Evolutionary conservation across 805 yeast genomes (phyloP), one percentile per base, ranked within the genome.

Genomic region (Komagataella mondaviorum): DNA sequence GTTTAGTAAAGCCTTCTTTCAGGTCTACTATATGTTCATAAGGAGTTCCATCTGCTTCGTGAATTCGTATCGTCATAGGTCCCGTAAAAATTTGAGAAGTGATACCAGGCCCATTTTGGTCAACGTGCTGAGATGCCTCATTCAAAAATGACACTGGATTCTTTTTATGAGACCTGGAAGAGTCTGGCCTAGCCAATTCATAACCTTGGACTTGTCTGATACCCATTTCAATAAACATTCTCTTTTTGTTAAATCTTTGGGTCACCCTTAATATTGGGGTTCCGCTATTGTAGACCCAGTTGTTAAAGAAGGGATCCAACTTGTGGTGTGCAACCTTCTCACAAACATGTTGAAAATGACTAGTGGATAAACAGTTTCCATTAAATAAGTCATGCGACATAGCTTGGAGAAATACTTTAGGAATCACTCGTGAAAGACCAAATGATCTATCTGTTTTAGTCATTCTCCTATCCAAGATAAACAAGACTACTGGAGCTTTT

Each of bases 21-120:
- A 93, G 70, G 56, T 88, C 95, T 20, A 93, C 96, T 48, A 93
- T 91, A 63, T 93, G 99, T 61, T 93, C 99, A 62, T 93, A 93
- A 0, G 99, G 99, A 0, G 98, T 88, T 6, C 99, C 99, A 65
- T 93, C 98, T 0, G 96, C 95, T 61, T 93, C 99, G 63, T 93
- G 99, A 44, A 93, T 90, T 60, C 99, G 73, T 44, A 93, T 87
- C 0, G 99, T 93, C 86, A 93, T 88, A 0, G 98, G 96, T 0
- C 99, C 99, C 0, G 87, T 77, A 60, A 90, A 88, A 2, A 82
- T 75, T n/a, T 68, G 63, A 46, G 73, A 81, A 0, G 70, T 63
- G 6, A 55, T 59, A 52, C 70, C 70, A 48, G 57, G 63, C 0
- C 59, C 48, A 5, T 70, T 71, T 46, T 72, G 76, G 17, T 39